Evolutionary conservation across 441 rosid genomes (phyloP), one percentile per base, ranked within the genome.

Genomic region (Euphorbia schlechtendalii): DNA sequence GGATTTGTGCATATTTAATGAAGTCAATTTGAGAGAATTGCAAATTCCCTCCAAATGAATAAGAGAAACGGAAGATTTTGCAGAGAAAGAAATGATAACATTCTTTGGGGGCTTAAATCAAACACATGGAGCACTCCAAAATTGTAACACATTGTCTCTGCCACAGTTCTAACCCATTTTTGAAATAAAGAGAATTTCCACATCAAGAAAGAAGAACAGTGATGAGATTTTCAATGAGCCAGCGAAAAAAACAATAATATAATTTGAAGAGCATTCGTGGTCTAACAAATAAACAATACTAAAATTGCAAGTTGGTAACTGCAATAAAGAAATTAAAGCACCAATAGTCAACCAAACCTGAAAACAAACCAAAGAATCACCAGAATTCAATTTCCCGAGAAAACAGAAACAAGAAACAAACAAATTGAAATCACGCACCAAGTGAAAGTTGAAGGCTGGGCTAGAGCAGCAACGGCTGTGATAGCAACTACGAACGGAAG

Each of bases 401-500:
- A 63, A 4, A 8, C 41, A 32, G 49, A 38, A 20, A 17, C 28
- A 17, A 54, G 15, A 59, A 63, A 20, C 4, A 15, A 12, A 41
- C 7, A 51, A 40, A 17, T 27, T 14, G 4, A 30, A 1, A 11
- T 17, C 15, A 43, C 79, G 30, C 49, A 87, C 96, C 96, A 92
- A 21, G 92, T 88, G 73, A 90, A 93, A 71, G 88, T 78, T 20
- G 92, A 62, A 3, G 98, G 98, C 54, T 81, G 86, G 36, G 83
- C 74, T 54, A 92, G 96, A 61, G 98, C 96, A 49, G 90, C 90
- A 36, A 88, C 74, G 45, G 97, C 97, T 14, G 96, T 90, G 21
- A 76, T 79, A 59, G 88, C 94, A 34, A 93, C 96, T 7, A 90
- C 95, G 56, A 92, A 90, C 0, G 98, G 98, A 66, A 93, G 97